A percentile compares a stretch with the other conserved stretches of the same genome.
These are phyloP conservation scores for Gracilaria vermiculophylla DNA, from an alignment of 23 red algal genomes.

Conservation along the genomic window DNA sequence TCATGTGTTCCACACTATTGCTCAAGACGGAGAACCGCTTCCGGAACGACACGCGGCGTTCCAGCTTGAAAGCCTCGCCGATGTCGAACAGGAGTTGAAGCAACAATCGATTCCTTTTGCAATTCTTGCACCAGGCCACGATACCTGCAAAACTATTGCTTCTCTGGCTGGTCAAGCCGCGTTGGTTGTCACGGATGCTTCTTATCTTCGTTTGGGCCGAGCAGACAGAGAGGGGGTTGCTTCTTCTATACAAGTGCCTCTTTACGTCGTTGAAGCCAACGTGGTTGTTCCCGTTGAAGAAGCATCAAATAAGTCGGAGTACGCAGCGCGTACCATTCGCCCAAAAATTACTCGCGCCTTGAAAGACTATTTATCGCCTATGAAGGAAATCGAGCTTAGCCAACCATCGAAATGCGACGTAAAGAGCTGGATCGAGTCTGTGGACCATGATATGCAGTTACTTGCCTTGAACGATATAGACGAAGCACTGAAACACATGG, in stretches of 20 bases:
- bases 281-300: constrained; percentile 85
- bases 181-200: constrained; percentile 73
- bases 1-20: constrained; percentile 61
- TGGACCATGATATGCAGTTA: constrained; percentile 8
- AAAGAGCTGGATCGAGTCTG: neutral
- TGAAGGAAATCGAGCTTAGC: constrained; percentile 31
- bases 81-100: constrained; percentile 39
- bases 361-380: constrained; percentile 40
- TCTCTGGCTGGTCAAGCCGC: constrained; percentile 40
- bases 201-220: constrained; percentile 66
- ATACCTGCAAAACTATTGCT: constrained; percentile 3
- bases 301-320: constrained; percentile 72
- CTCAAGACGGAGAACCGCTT: constrained; percentile 61
- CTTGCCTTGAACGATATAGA: neutral
- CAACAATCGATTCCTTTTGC: constrained; percentile 50
- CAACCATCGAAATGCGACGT: constrained; percentile 21
- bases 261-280: constrained; percentile 82
- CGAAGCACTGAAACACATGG: neutral
- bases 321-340: constrained; percentile 90
- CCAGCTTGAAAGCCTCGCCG: constrained; percentile 62
- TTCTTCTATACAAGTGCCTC: neutral
- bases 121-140: neutral
- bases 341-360: constrained; percentile 65
- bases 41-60: constrained; percentile 83
- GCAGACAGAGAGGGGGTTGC: constrained; percentile 58